A percentile compares a stretch with the other conserved stretches of the same genome.
Evolutionary conservation across 1,139 yeast genomes (phyloP).

Genomic region (Pichia kudriavzevii): DNA sequence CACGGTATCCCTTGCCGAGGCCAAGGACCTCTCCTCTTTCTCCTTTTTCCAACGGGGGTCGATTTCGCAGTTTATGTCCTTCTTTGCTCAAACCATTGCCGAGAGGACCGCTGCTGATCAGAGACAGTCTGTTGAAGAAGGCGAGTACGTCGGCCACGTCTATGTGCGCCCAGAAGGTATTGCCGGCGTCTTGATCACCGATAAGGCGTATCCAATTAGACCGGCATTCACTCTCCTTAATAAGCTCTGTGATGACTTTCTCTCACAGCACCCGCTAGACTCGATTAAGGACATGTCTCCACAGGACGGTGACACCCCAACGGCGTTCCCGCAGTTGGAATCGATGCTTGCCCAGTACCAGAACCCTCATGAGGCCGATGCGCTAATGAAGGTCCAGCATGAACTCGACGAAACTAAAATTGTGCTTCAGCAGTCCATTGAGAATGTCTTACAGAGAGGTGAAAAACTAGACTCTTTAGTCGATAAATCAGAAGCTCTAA

Average conservation of each 20-base stretch:
- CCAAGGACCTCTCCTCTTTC: conserved; percentile 77
- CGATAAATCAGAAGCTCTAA: conserved; percentile 89
- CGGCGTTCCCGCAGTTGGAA: conserved; percentile 6
- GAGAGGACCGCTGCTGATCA: conserved; percentile 83
- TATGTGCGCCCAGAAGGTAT: conserved; percentile 86
- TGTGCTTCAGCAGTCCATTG: conserved; percentile 92
- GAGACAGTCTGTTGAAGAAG: conserved; percentile 92
- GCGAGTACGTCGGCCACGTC: conserved; percentile 85
- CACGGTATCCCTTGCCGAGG: conserved; percentile 70
- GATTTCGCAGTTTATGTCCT: conserved; percentile 87
- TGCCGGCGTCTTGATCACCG: conserved; percentile 90
- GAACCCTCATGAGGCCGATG: conserved; percentile 95
- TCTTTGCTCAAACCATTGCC: conserved; percentile 85
- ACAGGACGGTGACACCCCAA: conserved; percentile 93
- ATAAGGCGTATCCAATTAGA: conserved; percentile 91
- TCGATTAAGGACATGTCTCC: conserved; percentile 68
- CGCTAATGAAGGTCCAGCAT: conserved; percentile 94
- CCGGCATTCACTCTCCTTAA: conserved; percentile 94
- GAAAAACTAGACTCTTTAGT: conserved; percentile 91
- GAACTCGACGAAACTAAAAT: conserved; percentile 97
- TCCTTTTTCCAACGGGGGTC: conserved; percentile 53
- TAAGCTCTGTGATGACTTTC: conserved; percentile 84
- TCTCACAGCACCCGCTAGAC: conserved; percentile 68
- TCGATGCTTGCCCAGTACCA: conserved; percentile 77
- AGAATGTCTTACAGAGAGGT: conserved; percentile 89